Evolutionary conservation across 2,329 filamentous ascomycete species (phyloP), one percentile per base, ranked within the genome.

Genomic region (Hymenoscyphus repandus): DNA sequence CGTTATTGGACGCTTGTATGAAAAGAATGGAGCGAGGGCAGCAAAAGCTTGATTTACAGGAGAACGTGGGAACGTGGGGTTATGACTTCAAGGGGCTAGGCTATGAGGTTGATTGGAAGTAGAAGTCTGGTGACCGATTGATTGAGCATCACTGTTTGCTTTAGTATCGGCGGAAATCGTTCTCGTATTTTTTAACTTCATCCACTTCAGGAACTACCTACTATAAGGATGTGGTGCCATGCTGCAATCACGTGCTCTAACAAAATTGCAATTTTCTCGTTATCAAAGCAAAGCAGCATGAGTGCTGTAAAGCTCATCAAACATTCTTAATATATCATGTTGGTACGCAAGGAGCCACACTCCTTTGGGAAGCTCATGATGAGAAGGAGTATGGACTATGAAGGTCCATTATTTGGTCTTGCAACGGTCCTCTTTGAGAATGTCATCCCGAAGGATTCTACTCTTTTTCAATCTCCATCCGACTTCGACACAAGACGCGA

Each of bases 321-420:
- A 37, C 12, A 13, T 10, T 17, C 34, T 13, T 13, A 10, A 37
- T 13, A 17, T 37, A 37, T 13, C n/a, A 69, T 75, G 73, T 76
- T 69, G 72, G 73, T 72, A 68, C 69, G 64, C 71, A 70, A 72
- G 74, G 74, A 77, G 74, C 75, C 74, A 74, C 71, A 70, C 71
- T 71, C 67, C 68, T 70, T 64, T 70, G 61, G 63, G 44, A 61
- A 53, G 62, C 68, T 66, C 65, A 55, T 65, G 64, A 72, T 70
- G 72, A 72, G 67, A 67, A 72, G 66, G 67, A 72, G 70, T 68
- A 70, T 74, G 74, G 75, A 77, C 74, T 77, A 77, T 77, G 74
- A 76, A 71, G 72, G 73, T 72, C 73, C 72, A 54, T 60, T 27
- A 27, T 27, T 74, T 69, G 53, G 49, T 76, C 63, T 77, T 65